Base-by-base conservation (phyloP, 805 yeast genomes). In the Suhomyces sp. region DNA sequence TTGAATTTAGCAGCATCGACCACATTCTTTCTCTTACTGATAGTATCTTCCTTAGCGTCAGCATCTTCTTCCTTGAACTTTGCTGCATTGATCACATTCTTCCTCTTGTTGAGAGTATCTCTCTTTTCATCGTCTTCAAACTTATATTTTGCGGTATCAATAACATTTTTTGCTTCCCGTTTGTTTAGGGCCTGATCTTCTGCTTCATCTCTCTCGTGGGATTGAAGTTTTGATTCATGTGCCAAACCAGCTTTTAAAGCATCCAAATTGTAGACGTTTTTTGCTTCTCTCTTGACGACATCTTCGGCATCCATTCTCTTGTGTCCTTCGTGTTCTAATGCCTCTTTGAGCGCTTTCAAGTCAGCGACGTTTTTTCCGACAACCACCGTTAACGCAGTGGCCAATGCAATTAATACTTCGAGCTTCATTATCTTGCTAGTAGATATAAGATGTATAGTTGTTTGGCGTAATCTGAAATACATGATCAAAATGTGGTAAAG, bases 371-470 rank as follows among this genome's bases (percentile, higher is more conserved):
- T 27, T 16, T 34, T 27, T 27, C 32, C 28, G 8, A 36, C 38
- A 5, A 31, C 40, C 26, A 25, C 23, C 6, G 35, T 20, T 7
- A 30, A 25, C 12, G 36, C 22, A 6, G 33, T 11, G 11, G 40
- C 31, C 18, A 28, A 6, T 10, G 31, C 18, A 13, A 39, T 15
- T n/a, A 31, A 14, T 8, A 24, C 17, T 13, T 16, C 20, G 6
- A 33, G 23, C 36, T 39, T 39, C 42, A 39, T 39, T 19, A 16
- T n/a, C n/a, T n/a, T n/a, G n/a, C n/a, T n/a, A n/a, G n/a, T n/a
- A n/a, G n/a, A n/a, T n/a, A n/a, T n/a, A n/a, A n/a, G n/a, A n/a
- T n/a, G n/a, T n/a, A n/a, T n/a, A n/a, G n/a, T n/a, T n/a, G n/a
- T n/a, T n/a, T n/a, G n/a, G n/a, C n/a, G n/a, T n/a, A n/a, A n/a